Conservation (phyloP, 2,329 filamentous ascomycete species). For the Periconia digitata region DNA sequence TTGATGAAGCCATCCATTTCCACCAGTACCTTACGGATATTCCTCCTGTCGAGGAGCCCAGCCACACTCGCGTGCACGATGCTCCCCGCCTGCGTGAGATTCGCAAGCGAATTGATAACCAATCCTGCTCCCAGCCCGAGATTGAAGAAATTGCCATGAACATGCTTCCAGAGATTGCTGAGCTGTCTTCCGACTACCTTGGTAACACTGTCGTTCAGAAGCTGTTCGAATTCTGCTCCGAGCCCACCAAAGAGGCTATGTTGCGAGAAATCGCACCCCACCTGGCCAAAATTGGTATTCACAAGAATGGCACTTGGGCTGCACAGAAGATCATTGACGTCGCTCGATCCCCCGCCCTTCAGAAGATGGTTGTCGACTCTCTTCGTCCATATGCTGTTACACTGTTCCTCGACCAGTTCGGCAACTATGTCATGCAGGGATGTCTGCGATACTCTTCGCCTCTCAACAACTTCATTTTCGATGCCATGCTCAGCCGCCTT, state of each 20-base stretch:
- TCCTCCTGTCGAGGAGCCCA: slow-evolving; percentile 83
- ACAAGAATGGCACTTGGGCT: slow-evolving; percentile 99
- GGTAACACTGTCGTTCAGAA: slow-evolving; percentile 99
- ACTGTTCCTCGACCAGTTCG: slow-evolving; percentile 95
- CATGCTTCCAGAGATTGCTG: slow-evolving; percentile 96
- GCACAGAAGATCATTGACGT: slow-evolving; percentile 99
- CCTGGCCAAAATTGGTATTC: slow-evolving; percentile 92
- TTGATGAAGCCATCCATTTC: slow-evolving; percentile 77
- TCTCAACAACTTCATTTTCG: slow-evolving; percentile 96
- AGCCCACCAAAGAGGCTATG: slow-evolving; percentile 89
- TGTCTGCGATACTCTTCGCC: slow-evolving; percentile 89
- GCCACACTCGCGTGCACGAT: slow-evolving; percentile 85
- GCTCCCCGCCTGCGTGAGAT: slow-evolving; percentile 94
- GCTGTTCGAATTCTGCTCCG: slow-evolving; percentile 93
- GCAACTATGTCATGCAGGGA: slow-evolving; percentile 97
- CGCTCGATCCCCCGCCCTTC: slow-evolving; percentile 80
- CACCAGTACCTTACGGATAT: slow-evolving; percentile 78
- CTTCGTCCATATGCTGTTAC: slow-evolving; percentile 85
- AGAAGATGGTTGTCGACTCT: slow-evolving; percentile 79
- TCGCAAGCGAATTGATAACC: slow-evolving; percentile 95
- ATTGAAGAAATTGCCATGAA: slow-evolving; percentile 89
- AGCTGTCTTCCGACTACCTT: slow-evolving; percentile 92
- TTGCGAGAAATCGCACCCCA: slow-evolving; percentile 83
- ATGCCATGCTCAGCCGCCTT: slow-evolving; percentile 90
- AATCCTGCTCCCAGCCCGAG: slow-evolving; percentile 79